A percentile compares a stretch with the other conserved stretches of the same genome.
Conservation (phyloP, 108 stramenopile genomes). For the Skeletonema marinoi region DNA sequence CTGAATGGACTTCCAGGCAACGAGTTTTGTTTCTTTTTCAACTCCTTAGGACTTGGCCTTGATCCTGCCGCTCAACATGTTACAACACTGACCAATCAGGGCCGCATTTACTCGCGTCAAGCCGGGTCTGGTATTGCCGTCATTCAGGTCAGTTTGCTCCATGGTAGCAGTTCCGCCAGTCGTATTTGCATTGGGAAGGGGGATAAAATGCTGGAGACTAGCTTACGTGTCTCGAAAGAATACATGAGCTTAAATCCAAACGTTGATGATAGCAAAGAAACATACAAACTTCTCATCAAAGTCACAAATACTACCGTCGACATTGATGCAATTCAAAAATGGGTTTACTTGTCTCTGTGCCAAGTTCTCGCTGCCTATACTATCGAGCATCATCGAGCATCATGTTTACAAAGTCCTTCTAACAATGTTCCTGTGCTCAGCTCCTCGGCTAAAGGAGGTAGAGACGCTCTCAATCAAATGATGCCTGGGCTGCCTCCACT, state of each 20-base stretch:
- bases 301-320: constrained; percentile 69
- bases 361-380: constrained; percentile 71
- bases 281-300: constrained; percentile 42
- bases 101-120: constrained; percentile 55
- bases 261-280: constrained; percentile 3
- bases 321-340: constrained; percentile 59
- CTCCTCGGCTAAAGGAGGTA: constrained; percentile 5
- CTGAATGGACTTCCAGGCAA: constrained; percentile 16
- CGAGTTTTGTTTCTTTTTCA: constrained; percentile 46
- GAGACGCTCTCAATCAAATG: constrained; percentile 35
- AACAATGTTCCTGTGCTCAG: neutral
- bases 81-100: constrained; percentile 72
- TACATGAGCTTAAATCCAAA: constrained; percentile 21
- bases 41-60: constrained; percentile 31
- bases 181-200: constrained; percentile 16
- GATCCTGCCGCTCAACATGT: constrained; percentile 70
- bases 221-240: constrained; percentile 4
- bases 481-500: constrained; percentile 60
- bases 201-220: neutral
- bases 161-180: constrained; percentile 20
- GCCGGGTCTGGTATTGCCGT: constrained; percentile 72
- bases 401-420: neutral
- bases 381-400: constrained; percentile 63
- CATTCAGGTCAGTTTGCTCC: constrained; percentile 54
- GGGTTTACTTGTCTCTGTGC: constrained; percentile 62